phyloP scores from a whole-genome alignment of 2,329 filamentous ascomycete genomes.

The Penicillium fuscoglaucum region DNA sequence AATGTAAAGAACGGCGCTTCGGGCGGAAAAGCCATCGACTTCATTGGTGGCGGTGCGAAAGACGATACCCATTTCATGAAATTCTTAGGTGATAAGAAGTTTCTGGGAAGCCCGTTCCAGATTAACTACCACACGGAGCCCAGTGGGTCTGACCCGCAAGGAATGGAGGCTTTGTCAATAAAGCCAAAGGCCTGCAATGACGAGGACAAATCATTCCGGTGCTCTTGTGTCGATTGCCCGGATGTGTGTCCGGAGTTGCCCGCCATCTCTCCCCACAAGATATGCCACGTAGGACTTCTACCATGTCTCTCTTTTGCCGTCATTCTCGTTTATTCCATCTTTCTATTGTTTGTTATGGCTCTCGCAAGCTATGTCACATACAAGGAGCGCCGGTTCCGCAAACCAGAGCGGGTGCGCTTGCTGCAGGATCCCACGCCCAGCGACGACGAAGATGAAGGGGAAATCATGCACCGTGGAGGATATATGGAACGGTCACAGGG shows the following conservation, averaged over 20 bases:
- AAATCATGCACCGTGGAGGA: constrained; percentile 72
- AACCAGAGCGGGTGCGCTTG: constrained; percentile 79
- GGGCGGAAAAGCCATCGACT: constrained; percentile 88
- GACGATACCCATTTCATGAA: constrained; percentile 84
- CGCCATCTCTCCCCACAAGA: constrained; percentile 65
- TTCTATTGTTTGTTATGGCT: constrained; percentile 67
- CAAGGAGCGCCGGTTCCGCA: constrained; percentile 69
- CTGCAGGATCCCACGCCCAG: constrained; percentile 80
- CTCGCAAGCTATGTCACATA: constrained; percentile 75
- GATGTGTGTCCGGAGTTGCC: constrained; percentile 81
- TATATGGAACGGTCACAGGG: constrained; percentile 76
- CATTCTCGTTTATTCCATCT: constrained; percentile 77
- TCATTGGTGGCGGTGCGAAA: constrained; percentile 93
- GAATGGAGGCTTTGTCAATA: constrained; percentile 72
- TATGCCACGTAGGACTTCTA: constrained; percentile 81
- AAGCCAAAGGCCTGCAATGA: constrained; percentile 85
- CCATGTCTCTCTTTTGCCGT: constrained; percentile 93
- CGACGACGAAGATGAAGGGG: constrained; percentile 92
- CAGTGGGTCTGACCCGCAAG: constrained; percentile 59
- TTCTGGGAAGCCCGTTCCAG: constrained; percentile 90
- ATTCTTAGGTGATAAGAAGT: constrained; percentile 89
- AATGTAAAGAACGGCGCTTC: constrained; percentile 97
- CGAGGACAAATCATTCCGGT: constrained; percentile 79
- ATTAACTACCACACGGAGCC: constrained; percentile 78
- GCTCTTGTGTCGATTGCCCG: constrained; percentile 91